Base-by-base conservation (phyloP, 2,329 filamentous ascomycete genomes). In the Nemania sp. region DNA sequence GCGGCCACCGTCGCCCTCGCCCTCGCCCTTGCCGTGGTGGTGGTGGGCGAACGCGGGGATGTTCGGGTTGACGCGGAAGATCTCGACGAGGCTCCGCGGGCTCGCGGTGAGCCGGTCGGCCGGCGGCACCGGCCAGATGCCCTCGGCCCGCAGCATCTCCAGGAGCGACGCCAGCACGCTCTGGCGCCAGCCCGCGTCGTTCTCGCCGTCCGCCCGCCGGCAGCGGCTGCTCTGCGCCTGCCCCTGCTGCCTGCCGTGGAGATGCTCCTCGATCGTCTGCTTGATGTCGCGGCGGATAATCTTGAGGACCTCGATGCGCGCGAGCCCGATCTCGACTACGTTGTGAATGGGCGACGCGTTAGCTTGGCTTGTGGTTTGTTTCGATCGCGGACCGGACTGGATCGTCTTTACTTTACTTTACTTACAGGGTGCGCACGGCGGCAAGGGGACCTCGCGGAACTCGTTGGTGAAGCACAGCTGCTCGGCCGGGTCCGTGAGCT, bases 201-300 rank as follows among this genome's bases (percentile, higher is more conserved):
- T 53, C 7, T 9, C 5, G 4, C 51, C 54, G 47, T 65, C 64
- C 18, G 25, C 45, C 7, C 62, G 64, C 12, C 29, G 9, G 37
- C 64, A 65, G 34, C 18, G 48, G 37, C 37, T 21, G 21, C 1
- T 37, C 5, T 29, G 9, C 21, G 15, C 34, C 21, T 29, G n/a
- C 2, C 7, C 43, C 21, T 13, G 25, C 21, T 29, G n/a, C 2
- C 7, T 47, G 29, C 62, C 62, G 11, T 50, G 25, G 12, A 66
- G 62, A n/a, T 65, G 64, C 6, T 48, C 17, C 12, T 60, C 58
- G 21, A 66, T 52, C 4, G 52, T 54, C 1, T 37, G 18, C n/a
- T 57, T 62, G 12, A 63, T 57, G 4, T 56, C 50, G n/a, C 49
- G 48, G n/a, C 47, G 55, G 57, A 66, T 64, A 1, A 49, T n/a